phyloP scores from a whole-genome alignment of 129 eudicot species.

The Flaveria trinervia region DNA sequence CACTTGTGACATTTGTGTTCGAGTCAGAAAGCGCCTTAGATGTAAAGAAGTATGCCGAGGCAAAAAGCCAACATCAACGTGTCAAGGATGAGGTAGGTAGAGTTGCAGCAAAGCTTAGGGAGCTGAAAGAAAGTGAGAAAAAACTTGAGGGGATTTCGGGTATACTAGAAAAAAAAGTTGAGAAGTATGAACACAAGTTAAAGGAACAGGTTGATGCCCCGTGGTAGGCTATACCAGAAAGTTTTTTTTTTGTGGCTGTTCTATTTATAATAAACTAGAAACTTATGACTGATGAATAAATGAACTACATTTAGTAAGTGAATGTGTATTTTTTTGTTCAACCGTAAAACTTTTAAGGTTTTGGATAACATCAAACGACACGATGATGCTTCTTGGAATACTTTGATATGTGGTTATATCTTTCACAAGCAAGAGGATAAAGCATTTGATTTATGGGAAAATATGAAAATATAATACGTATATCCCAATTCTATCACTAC shows the following conservation, averaged over 20 bases:
- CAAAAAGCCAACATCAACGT: constrained; percentile 32
- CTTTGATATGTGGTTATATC: constrained; percentile 42
- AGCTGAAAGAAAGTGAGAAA: constrained; percentile 40
- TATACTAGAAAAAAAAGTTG: constrained; percentile 41
- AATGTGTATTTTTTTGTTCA: no score
- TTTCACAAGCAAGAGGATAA: constrained; percentile 59
- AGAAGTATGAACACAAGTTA: constrained; percentile 47
- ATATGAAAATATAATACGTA: constrained; percentile 46
- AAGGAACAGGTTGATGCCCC: constrained; percentile 57
- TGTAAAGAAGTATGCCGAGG: constrained; percentile 41
- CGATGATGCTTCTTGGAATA: constrained; percentile 75
- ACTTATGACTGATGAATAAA: no score
- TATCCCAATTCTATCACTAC: constrained; percentile 62
- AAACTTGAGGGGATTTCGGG: constrained; percentile 39
- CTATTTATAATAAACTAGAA: no score
- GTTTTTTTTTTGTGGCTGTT: no score
- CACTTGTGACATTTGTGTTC: constrained; percentile 39
- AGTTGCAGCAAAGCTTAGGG: constrained; percentile 10
- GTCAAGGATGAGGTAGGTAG: constrained; percentile 34
- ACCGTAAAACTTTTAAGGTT: constrained; percentile 28
- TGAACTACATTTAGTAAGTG: no score
- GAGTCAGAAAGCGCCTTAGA: constrained; percentile 39
- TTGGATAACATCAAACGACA: constrained; percentile 54
- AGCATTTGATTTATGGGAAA: constrained; percentile 58
- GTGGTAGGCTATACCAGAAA: constrained; percentile 27